Evolutionary conservation across 768 basidiomycete species (phyloP).

Genomic region (Amanita molliuscula): DNA sequence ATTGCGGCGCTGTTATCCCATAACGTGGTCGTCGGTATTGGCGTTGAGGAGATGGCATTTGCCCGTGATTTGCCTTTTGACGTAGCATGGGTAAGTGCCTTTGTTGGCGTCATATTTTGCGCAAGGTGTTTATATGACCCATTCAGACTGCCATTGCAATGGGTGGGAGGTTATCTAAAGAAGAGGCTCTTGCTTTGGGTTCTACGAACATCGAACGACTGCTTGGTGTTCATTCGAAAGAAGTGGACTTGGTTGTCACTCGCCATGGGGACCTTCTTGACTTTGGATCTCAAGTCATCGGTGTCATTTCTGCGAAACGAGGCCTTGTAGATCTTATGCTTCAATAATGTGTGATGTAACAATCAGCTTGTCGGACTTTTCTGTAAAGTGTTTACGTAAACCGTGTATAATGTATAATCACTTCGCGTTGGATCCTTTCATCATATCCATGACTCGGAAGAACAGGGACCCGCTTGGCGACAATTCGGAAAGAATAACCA

Average conservation of each 20-base stretch:
- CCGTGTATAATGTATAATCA: neutral
- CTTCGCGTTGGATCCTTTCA: too few species aligned
- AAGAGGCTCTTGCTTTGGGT: constrained; percentile 35
- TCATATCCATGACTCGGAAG: neutral
- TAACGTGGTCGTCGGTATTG: constrained; percentile 66
- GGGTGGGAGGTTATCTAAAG: constrained; percentile 26
- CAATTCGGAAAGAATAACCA: neutral
- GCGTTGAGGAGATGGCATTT: constrained; percentile 52
- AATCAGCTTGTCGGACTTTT: neutral
- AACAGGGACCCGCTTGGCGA: neutral
- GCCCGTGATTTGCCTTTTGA: constrained; percentile 76
- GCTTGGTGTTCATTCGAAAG: constrained; percentile 24
- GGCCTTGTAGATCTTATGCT: constrained; percentile 27
- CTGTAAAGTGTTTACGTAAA: neutral
- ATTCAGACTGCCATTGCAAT: constrained; percentile 34
- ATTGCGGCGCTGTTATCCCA: constrained; percentile 54
- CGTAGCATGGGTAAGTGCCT: constrained; percentile 58
- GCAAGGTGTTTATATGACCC: neutral
- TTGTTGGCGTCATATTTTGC: neutral
- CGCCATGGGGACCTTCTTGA: constrained; percentile 43
- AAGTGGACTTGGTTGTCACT: constrained; percentile 48
- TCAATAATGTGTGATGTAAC: neutral
- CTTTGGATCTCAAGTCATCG: constrained; percentile 36
- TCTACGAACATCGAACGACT: constrained; percentile 34
- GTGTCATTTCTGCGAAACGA: constrained; percentile 38